Evolutionary conservation across 768 basidiomycete genomes (phyloP).

Genomic region (Termitomyces sp.): DNA sequence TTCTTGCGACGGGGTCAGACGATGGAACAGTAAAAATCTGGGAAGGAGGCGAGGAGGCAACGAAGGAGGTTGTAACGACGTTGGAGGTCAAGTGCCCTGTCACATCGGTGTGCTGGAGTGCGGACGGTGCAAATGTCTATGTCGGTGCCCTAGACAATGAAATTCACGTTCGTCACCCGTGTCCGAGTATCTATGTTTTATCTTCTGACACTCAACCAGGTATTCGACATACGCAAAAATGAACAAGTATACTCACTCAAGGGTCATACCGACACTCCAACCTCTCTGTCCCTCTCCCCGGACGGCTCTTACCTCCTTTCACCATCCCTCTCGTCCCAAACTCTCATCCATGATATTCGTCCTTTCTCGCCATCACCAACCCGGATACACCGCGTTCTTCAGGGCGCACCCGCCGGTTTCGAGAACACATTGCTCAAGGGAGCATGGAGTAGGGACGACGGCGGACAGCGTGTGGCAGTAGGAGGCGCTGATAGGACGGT

Average conservation of each 20-base stretch:
- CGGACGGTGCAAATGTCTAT: slow-evolving; percentile 84
- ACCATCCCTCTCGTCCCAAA: slow-evolving; percentile 84
- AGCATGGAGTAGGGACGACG: slow-evolving; percentile 86
- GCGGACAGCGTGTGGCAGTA: slow-evolving; percentile 75
- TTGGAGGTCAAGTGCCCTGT: slow-evolving; percentile 88
- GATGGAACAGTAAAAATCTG: slow-evolving; percentile 90
- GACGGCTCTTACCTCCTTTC: slow-evolving; percentile 84
- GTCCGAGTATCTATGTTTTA: not conserved
- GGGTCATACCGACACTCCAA: slow-evolving; percentile 91
- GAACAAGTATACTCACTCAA: slow-evolving; percentile 73
- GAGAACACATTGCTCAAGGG: slow-evolving; percentile 81
- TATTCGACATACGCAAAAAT: slow-evolving; percentile 85
- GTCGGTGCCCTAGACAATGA: slow-evolving; percentile 95
- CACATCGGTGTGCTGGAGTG: slow-evolving; percentile 88
- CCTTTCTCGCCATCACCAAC: slow-evolving; percentile 87
- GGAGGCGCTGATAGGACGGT: slow-evolving; percentile 89
- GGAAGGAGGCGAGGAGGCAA: slow-evolving; percentile 77
- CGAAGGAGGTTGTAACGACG: slow-evolving; percentile 69
- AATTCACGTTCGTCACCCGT: slow-evolving; percentile 67
- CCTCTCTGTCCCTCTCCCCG: slow-evolving; percentile 89
- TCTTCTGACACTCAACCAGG: slow-evolving; percentile 31
- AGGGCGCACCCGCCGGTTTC: slow-evolving; percentile 91
- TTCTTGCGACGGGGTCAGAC: slow-evolving; percentile 84
- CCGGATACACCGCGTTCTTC: slow-evolving; percentile 71
- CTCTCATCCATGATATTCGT: slow-evolving; percentile 86